These are phyloP conservation scores for Fusarium coicis DNA, from an alignment of 2,329 filamentous ascomycete genomes.

Conservation along the genomic window DNA sequence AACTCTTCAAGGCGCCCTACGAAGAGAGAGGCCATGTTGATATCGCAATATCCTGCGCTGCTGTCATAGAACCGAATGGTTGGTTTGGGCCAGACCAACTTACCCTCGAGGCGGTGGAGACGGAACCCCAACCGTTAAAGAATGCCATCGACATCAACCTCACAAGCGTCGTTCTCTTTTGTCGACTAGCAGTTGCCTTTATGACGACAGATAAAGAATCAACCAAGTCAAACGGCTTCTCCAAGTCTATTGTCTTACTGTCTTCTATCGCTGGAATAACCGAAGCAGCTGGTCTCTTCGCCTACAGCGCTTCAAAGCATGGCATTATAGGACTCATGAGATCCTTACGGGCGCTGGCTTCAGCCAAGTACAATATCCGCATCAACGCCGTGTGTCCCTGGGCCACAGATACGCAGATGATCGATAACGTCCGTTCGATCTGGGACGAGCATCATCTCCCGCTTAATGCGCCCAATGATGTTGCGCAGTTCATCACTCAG, in stretches of 20 bases:
- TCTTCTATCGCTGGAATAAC: background rate
- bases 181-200: background rate
- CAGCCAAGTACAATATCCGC: background rate
- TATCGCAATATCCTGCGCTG: background rate
- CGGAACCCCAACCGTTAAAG: background rate
- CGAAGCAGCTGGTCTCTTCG: background rate
- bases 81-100: background rate
- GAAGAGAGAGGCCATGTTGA: background rate
- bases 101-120: background rate
- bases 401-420: conserved; percentile 2
- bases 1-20: background rate
- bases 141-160: background rate
- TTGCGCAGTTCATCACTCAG: background rate
- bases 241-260: background rate
- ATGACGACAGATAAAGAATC: background rate
- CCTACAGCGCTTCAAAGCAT: background rate
- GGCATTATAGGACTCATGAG: background rate
- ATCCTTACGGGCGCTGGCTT: background rate
- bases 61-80: background rate
- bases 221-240: background rate
- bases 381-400: conserved; percentile 2
- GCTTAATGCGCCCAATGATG: background rate
- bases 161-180: background rate
- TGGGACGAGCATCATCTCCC: background rate
- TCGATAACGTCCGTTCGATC: background rate